Evolutionary conservation across 1,284 basidiomycete genomes (phyloP).

Genomic region (Xerocomus minutiporus): DNA sequence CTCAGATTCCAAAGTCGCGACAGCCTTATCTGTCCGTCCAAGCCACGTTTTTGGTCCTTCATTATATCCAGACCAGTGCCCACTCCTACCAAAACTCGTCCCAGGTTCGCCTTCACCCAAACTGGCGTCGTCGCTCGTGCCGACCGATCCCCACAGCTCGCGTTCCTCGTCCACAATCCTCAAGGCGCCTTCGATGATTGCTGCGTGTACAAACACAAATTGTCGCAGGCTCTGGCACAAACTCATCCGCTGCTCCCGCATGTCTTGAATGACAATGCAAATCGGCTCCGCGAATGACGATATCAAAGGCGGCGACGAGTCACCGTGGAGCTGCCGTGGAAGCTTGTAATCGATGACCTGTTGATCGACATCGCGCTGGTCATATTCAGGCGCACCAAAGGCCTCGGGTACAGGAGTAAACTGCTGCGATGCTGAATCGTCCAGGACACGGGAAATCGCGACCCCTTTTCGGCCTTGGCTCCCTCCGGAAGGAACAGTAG

Average conservation of each 20-base stretch:
- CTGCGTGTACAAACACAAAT: slow-evolving; percentile 86
- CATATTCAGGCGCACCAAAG: slow-evolving; percentile 7
- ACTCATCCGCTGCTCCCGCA: slow-evolving; percentile 90
- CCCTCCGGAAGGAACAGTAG: not conserved
- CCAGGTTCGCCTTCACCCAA: slow-evolving; percentile 14
- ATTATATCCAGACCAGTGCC: slow-evolving; percentile 2
- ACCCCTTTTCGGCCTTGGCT: slow-evolving; percentile 2
- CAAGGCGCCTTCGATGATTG: slow-evolving; percentile 77
- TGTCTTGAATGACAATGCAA: slow-evolving; percentile 74
- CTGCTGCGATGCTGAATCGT: slow-evolving; percentile 1
- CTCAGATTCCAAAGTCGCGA: slow-evolving; percentile 1
- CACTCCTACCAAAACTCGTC: not conserved
- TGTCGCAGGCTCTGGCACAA: slow-evolving; percentile 85
- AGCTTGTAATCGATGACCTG: slow-evolving; percentile 49
- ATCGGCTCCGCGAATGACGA: slow-evolving; percentile 70
- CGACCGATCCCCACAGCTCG: slow-evolving; percentile 31
- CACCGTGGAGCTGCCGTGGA: slow-evolving; percentile 54
- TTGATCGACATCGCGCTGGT: slow-evolving; percentile 10
- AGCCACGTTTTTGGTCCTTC: slow-evolving; percentile 10
- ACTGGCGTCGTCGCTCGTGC: slow-evolving; percentile 27
- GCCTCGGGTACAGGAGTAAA: not conserved
- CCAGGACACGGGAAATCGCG: not conserved
- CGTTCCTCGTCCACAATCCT: slow-evolving; percentile 74
- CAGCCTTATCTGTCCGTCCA: not conserved
- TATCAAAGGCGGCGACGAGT: slow-evolving; percentile 53